phyloP scores from a whole-genome alignment of 2,329 filamentous ascomycete genomes.

The Ophiostoma sp. region DNA sequence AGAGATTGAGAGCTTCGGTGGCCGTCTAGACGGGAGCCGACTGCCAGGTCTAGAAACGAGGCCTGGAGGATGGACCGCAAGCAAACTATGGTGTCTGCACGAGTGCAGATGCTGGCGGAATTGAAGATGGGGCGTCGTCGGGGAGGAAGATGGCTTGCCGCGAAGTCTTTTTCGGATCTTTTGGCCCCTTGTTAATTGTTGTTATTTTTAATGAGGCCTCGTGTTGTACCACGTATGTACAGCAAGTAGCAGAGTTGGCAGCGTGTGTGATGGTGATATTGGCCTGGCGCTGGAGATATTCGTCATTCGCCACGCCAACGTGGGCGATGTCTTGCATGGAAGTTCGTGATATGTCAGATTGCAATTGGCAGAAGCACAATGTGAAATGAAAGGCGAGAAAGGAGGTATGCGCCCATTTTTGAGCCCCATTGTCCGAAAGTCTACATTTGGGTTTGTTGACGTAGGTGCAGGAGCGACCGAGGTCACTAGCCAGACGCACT shows the following conservation, averaged over 20 bases:
- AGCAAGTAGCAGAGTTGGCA: neutral
- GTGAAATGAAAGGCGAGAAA: neutral
- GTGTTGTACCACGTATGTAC: neutral
- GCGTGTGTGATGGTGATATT: neutral
- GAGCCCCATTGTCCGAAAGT: too few relatives aligned
- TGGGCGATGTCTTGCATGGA: neutral
- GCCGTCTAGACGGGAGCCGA: neutral
- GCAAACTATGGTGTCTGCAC: neutral
- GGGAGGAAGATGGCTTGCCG: neutral
- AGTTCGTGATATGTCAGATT: neutral
- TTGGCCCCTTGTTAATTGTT: neutral
- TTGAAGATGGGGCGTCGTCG: neutral
- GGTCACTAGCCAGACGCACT: neutral
- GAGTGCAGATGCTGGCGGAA: neutral
- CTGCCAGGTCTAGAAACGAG: constrained; percentile 12
- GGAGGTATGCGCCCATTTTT: neutral
- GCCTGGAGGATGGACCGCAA: neutral
- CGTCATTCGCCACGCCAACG: neutral
- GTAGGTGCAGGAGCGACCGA: constrained; percentile 9
- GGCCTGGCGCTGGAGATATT: neutral
- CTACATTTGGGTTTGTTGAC: neutral
- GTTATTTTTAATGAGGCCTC: too few relatives aligned
- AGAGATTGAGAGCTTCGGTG: neutral
- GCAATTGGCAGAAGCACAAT: neutral
- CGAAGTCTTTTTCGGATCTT: neutral